Base-by-base conservation (phyloP, 2,329 filamentous ascomycete genomes). In the Alternaria solani region DNA sequence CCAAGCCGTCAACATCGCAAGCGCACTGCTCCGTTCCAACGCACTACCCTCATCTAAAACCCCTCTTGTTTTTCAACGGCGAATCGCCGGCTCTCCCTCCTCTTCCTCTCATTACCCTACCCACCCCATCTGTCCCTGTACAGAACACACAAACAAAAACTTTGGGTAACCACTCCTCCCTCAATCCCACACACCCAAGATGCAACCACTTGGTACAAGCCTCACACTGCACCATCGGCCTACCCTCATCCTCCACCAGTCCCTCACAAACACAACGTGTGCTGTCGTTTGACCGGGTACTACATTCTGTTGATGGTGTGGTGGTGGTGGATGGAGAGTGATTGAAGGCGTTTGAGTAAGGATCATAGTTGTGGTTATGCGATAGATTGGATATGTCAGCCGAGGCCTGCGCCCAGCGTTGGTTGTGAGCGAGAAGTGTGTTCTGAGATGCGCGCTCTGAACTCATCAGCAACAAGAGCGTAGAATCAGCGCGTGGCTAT, bases 141-240 rank as follows among this genome's bases (percentile, higher is more conserved):
- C 79, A 80, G 61, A 79, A 79, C 5, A 78, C 59, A 61, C 79
- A 80, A 1, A 80, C 73, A 51, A 77, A 80, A 5, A 79, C 76
- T 1, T 75, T 69, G 6, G 78, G 78, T 76, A 84, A 75, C 54
- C 80, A 81, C 38, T 81, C 79, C 18, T 79, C 74, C 57, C 84
- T 81, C 16, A 88, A 73, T 2, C 86, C 86, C 23, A 88, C 81
- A 66, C 87, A 89, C 55, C 80, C 80, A 32, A 84, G 84, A 68
- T 89, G 87, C 30, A 87, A 78, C 84, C 86, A 89, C 66, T 88
- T 87, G n/a, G 80, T 84, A 77, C 87, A 89, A 25, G 84, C 86
- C 73, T 87, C 85, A 76, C 87, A 89, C 78, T 88, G 86, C 47
- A 89, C 82, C 83, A 89, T 86, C 30, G 84, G 73, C 65, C 83